Base-by-base conservation (phyloP, 306 rosid genomes). In the Ceratonia siliqua region DNA sequence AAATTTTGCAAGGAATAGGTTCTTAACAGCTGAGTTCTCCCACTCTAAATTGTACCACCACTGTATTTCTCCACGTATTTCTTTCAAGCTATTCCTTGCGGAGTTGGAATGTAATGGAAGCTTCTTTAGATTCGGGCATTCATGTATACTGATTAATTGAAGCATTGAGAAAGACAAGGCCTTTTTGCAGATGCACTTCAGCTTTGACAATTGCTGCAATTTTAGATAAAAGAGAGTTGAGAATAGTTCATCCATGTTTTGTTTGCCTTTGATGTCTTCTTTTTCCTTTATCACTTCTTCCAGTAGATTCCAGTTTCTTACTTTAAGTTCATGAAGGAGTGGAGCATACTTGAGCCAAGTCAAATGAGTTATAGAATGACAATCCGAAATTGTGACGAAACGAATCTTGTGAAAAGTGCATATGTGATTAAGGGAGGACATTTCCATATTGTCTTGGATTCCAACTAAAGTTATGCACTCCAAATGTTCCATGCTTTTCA, bases 321-420 rank as follows among this genome's bases (percentile, higher is more conserved):
- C 62, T 5, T 0, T 0, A 56, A 76, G 38, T 4, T 0, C n/a
- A n/a, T n/a, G n/a, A n/a, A n/a, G n/a, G n/a, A n/a, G n/a, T n/a
- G n/a, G n/a, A n/a, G n/a, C n/a, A 56, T 68, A 22, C 68, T 0
- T 55, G 5, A 76, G 33, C 75, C 81, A 77, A n/a, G 81, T 46
- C 62, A 77, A 61, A 53, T 75, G 65, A 21, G 48, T 39, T 13
- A 78, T 39, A 59, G 55, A 22, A 25, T 1, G 0, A 41, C 77
- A 70, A 55, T 0, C 0, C 2, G 0, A 0, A 5, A 68, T 22
- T 6, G 0, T 0, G 15, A 78, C 38, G 10, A 1, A 0, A 0
- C 58, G 55, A 77, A 57, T 75, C 54, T 7, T 69, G 15, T 1
- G 2, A 24, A 67, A 30, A 62, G 27, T 54, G 2, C 0, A 62